Percentiles rank a stretch among this genome's conserved stretches.
Evolutionary conservation across 257 asterid genomes (phyloP).

Genomic region (Jacaranda mimosifolia): DNA sequence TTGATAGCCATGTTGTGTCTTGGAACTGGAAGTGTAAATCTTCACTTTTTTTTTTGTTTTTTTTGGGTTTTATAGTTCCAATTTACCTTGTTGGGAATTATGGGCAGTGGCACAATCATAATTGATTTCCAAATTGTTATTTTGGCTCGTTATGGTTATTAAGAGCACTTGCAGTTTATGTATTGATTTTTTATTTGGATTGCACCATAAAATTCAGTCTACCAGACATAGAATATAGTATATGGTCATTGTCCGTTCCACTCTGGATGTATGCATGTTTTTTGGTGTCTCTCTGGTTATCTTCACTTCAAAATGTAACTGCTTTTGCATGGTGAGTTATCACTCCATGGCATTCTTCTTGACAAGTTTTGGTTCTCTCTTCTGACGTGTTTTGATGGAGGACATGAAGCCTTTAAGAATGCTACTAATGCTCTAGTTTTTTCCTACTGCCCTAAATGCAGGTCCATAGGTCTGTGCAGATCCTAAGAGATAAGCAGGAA

Average conservation of each 20-base stretch:
- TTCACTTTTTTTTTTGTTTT: background rate
- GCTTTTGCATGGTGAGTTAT: background rate
- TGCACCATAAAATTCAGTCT: background rate
- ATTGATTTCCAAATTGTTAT: background rate
- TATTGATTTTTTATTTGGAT: background rate
- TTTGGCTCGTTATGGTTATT: background rate
- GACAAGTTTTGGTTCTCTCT: background rate
- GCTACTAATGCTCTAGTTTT: background rate
- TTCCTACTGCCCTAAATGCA: slow-evolving; percentile 38
- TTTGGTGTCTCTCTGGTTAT: no score
- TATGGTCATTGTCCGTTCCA: background rate
- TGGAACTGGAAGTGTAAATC: background rate
- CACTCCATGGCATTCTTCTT: background rate
- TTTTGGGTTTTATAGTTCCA: background rate
- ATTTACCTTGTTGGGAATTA: no score
- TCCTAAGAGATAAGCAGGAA: slow-evolving; percentile 94
- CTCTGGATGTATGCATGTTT: no score
- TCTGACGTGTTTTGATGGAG: background rate
- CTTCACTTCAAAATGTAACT: no score
- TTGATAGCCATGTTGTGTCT: background rate
- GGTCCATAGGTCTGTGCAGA: slow-evolving; percentile 96
- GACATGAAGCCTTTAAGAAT: background rate
- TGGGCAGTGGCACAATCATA: background rate
- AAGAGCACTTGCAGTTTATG: background rate
- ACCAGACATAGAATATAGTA: background rate